These are phyloP conservation scores for Candida anutae DNA, from an alignment of 1,139 yeast species.

Conservation along the genomic window DNA sequence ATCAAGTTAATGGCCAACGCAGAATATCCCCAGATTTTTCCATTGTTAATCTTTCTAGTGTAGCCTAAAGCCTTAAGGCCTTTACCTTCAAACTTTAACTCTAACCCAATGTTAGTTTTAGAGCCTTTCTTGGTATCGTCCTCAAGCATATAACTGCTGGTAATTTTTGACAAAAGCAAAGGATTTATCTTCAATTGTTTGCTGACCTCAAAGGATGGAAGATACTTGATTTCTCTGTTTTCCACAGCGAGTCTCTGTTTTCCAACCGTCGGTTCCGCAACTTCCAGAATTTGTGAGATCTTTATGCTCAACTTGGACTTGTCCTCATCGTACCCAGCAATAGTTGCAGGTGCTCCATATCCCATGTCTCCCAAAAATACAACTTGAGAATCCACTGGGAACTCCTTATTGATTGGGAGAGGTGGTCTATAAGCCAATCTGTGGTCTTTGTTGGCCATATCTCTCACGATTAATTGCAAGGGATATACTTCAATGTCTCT, in stretches of 20 bases:
- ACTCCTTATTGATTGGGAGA: conserved; percentile 72
- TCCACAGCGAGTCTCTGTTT: conserved; percentile 52
- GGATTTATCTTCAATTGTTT: conserved; percentile 52
- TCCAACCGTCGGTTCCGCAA: conserved; percentile 59
- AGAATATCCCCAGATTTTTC: conserved; percentile 79
- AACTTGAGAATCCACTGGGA: conserved; percentile 63
- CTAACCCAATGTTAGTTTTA: conserved; percentile 72
- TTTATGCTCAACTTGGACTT: conserved; percentile 48
- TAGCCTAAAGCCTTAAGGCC: conserved; percentile 84
- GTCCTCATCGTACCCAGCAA: conserved; percentile 52
- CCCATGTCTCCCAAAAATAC: conserved; percentile 85
- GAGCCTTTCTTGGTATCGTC: conserved; percentile 25
- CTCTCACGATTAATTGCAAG: conserved; percentile 69
- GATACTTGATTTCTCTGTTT: conserved; percentile 46
- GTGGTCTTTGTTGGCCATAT: conserved; percentile 63
- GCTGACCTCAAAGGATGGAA: conserved; percentile 62
- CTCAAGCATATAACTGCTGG: conserved; percentile 62
- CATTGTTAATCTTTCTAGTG: conserved; percentile 47
- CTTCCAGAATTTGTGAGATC: conserved; percentile 40
- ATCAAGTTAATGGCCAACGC: conserved; percentile 64
- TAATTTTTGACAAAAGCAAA: conserved; percentile 64
- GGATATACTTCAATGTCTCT: conserved; percentile 55
- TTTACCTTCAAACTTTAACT: conserved; percentile 73
- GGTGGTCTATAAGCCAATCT: conserved; percentile 73
- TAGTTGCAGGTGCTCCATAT: conserved; percentile 77